These are phyloP conservation scores for Metschnikowia continentalis DNA, from an alignment of 805 yeast species.

Conservation along the genomic window DNA sequence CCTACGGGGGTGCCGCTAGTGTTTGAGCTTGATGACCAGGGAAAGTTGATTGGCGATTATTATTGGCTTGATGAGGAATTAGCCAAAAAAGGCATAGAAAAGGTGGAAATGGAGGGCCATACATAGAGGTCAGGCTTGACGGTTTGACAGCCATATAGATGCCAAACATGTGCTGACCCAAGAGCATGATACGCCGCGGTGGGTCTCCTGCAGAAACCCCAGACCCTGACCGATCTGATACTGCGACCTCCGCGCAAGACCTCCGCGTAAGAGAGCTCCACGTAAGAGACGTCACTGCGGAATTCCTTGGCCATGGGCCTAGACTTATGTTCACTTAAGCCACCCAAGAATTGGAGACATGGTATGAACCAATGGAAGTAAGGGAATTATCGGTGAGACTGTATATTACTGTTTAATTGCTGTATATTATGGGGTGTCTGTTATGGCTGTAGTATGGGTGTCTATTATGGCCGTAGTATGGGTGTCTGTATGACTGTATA, in stretches of 20 bases:
- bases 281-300: background rate
- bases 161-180: background rate
- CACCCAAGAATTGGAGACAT: too few relatives aligned
- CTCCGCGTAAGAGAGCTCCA: too few relatives aligned
- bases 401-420: too few relatives aligned
- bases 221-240: background rate
- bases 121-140: background rate
- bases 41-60: slow-evolving; percentile 24
- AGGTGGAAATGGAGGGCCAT: slow-evolving; percentile 20
- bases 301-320: background rate
- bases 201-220: background rate
- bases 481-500: too few relatives aligned
- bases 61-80: slow-evolving; percentile 40
- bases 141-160: too few relatives aligned
- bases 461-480: too few relatives aligned
- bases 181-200: background rate
- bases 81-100: slow-evolving; percentile 35
- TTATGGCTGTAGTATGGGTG: too few relatives aligned
- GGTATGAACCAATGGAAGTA: too few relatives aligned
- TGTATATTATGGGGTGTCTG: too few relatives aligned
- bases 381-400: too few relatives aligned
- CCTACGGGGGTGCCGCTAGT: slow-evolving; percentile 45
- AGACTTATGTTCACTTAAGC: too few relatives aligned
- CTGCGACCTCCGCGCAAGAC: background rate
- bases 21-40: slow-evolving; percentile 34